phyloP scores from a whole-genome alignment of 208 protist species.

The Leishmania amazonensis region DNA sequence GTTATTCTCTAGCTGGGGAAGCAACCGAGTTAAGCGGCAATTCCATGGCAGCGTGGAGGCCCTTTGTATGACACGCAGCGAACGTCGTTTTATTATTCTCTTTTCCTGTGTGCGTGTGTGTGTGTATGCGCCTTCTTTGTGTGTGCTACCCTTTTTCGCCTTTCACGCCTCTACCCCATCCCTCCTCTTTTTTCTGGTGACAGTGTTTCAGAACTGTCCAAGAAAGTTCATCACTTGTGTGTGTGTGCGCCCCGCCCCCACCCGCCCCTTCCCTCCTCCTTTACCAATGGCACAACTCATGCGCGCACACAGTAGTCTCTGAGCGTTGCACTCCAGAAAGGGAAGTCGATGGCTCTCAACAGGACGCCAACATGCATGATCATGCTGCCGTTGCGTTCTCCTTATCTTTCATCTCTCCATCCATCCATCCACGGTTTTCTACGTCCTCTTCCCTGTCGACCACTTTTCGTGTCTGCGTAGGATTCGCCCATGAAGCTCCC shows the following conservation, averaged over 20 bases:
- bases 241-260: no score
- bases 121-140: background rate
- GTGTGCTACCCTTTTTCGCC: background rate
- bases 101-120: background rate
- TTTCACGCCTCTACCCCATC: background rate
- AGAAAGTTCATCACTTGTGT: background rate
- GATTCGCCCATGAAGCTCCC: background rate
- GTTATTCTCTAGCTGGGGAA: constrained; percentile 11
- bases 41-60: background rate
- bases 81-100: background rate
- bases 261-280: background rate
- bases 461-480: background rate
- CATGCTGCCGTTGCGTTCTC: background rate
- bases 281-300: background rate
- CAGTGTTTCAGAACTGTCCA: background rate
- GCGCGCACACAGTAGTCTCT: background rate
- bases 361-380: background rate
- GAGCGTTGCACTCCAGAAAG: background rate
- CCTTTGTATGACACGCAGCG: background rate
- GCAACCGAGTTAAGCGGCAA: background rate
- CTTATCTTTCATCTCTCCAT: no score
- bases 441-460: no score
- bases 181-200: background rate
- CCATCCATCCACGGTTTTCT: no score
- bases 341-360: background rate